Evolutionary conservation across 164 flowering plant genomes (phyloP).

Genomic region (Magnolia sinica): DNA sequence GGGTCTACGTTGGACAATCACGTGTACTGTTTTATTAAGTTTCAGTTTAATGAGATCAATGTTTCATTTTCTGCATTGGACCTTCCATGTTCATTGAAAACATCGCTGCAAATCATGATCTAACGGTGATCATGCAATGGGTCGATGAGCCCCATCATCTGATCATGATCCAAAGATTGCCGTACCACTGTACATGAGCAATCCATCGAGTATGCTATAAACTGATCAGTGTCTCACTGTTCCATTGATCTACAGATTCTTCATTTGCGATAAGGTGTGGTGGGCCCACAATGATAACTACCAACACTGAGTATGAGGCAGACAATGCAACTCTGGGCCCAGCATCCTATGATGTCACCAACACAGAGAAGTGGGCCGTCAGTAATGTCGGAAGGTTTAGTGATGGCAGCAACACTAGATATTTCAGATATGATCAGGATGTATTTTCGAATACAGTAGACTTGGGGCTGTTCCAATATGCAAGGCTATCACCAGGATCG

Average conservation of each 20-base stretch:
- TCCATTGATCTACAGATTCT: slow-evolving; percentile 42
- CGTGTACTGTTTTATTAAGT: no score
- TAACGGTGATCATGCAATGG: no score
- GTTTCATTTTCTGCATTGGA: no score
- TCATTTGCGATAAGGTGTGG: slow-evolving; percentile 77
- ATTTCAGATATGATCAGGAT: slow-evolving; percentile 19
- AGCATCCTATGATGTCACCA: slow-evolving; percentile 57
- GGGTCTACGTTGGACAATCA: no score
- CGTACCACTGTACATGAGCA: no score
- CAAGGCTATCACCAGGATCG: slow-evolving; percentile 73
- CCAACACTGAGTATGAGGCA: slow-evolving; percentile 34
- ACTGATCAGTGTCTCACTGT: no score
- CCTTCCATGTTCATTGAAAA: no score
- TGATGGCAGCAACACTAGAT: slow-evolving; percentile 32
- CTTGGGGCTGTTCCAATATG: slow-evolving; percentile 63
- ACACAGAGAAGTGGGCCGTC: slow-evolving; percentile 63
- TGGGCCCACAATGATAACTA: slow-evolving; percentile 48
- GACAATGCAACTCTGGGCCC: slow-evolving; percentile 63
- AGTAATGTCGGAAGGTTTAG: slow-evolving; percentile 62
- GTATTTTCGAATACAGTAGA: slow-evolving; percentile 43
- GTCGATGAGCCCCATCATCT: no score
- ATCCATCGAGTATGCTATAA: no score
- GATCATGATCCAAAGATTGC: no score
- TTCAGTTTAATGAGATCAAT: no score
- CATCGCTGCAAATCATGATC: no score